These are phyloP conservation scores for Neonectria punicea DNA, from an alignment of 2,329 filamentous ascomycete genomes.

Conservation along the genomic window DNA sequence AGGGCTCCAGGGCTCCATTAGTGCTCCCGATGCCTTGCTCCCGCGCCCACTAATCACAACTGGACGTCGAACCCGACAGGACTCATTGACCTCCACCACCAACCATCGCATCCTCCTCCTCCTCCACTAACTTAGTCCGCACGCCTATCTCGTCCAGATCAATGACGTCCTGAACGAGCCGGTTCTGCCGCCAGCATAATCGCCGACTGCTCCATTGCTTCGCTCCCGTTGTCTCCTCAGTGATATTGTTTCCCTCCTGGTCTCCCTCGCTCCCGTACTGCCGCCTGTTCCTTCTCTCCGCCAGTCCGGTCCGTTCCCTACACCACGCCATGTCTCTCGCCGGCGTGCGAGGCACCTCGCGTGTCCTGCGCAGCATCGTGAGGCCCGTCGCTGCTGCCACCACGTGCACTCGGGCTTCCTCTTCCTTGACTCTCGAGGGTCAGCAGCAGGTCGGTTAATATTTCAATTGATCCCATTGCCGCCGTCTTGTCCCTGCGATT, in stretches of 20 bases:
- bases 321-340: constrained; percentile 58
- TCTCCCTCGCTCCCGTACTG: constrained; percentile 3
- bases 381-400: constrained; percentile 40
- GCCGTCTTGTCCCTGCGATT: constrained; percentile 13
- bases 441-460: constrained; percentile 66
- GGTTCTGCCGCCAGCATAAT: constrained; percentile 19
- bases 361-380: constrained; percentile 57
- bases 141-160: constrained; percentile 33
- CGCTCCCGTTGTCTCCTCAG: constrained; percentile 8
- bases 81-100: constrained; percentile 33
- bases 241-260: constrained; percentile 14
- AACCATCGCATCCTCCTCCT: constrained; percentile 35
- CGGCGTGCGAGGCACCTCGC: constrained; percentile 59
- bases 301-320: constrained; percentile 14
- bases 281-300: background rate
- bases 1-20: background rate
- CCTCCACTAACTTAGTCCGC: constrained; percentile 28
- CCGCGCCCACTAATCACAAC: constrained; percentile 20
- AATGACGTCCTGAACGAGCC: constrained; percentile 41
- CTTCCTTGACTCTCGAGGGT: constrained; percentile 61
- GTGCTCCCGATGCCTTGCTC: background rate
- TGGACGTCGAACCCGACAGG: background rate
- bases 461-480: constrained; percentile 24
- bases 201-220: constrained; percentile 23
- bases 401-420: constrained; percentile 50